Conservation (phyloP, 176 grass and related monocot species). For the Poa annua region DNA sequence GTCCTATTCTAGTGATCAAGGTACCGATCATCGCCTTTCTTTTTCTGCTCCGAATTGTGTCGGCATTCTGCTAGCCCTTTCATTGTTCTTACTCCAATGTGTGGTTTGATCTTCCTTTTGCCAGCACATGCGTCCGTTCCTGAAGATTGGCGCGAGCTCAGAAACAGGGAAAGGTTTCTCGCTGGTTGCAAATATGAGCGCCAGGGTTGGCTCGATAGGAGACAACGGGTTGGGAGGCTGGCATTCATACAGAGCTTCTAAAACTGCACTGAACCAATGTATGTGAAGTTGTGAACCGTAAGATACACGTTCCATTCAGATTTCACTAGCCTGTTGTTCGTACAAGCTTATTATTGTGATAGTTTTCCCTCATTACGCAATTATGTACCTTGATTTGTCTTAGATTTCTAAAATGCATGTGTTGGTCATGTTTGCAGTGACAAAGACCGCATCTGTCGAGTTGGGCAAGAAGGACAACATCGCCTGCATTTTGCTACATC, state of each 20-base stretch:
- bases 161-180: slow-evolving; percentile 59
- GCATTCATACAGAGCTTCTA: slow-evolving; percentile 92
- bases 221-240: slow-evolving; percentile 86
- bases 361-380: not conserved
- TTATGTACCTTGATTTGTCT: not conserved
- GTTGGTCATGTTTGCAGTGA: slow-evolving; percentile 64
- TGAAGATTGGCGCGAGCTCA: slow-evolving; percentile 62
- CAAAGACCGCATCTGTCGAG: slow-evolving; percentile 78
- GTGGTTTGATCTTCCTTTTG: not conserved
- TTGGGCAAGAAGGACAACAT: slow-evolving; percentile 73
- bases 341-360: not conserved
- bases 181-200: slow-evolving; percentile 78
- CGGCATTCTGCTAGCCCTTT: not conserved
- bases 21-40: slow-evolving; percentile 20
- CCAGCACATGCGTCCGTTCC: slow-evolving; percentile 77
- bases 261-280: slow-evolving; percentile 89
- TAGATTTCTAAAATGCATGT: not conserved
- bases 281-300: slow-evolving; percentile 34
- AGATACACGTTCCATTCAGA: not conserved
- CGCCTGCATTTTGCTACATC: slow-evolving; percentile 83
- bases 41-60: not conserved
- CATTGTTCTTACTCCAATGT: not conserved
- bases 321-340: not conserved
- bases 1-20: slow-evolving; percentile 80
- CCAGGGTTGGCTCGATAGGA: slow-evolving; percentile 80